Evolutionary conservation across 73 alveolate genomes (phyloP), one percentile per base, ranked within the genome.

Genomic region (Paramecium biaurelia): DNA sequence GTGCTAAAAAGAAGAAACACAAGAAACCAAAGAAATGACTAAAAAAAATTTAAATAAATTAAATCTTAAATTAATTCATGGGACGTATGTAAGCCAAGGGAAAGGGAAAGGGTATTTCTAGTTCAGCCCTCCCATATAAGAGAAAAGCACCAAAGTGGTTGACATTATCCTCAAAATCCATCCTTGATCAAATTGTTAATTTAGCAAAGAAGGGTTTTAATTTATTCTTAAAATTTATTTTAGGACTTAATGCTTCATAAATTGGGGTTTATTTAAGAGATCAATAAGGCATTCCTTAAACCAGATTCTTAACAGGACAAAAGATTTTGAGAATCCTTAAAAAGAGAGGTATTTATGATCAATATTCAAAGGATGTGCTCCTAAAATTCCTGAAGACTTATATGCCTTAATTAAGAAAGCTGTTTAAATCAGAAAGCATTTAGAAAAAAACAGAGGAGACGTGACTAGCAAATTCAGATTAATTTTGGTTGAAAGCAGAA

Each of bases 321-420:
- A 86, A 86, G 87, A 86, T 86, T 57, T 63, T 86, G 37, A 86
- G 93, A 86, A 86, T 86, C 70, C 87, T 86, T 49, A 86, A 86
- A 57, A 86, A 86, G 89, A 86, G 85, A 72, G 93, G 93, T 86
- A 32, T 21, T 12, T 35, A 21, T 32, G 5, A 67, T 23, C 20
- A 32, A 3, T 34, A 57, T 57, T 34, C n/a, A 10, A 24, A 84
- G 98, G 99, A 45, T 82, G 98, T 56, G 99, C 99, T 85, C 99
- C 99, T 26, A 96, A 92, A 86, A 97, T 98, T 94, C 99, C 99
- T 23, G 99, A 98, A 94, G 99, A 98, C 92, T 93, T 98, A 72
- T 98, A 98, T 96, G 97, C 97, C 94, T 93, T 98, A 95, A 98
- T 98, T 97, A 98, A 96, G 97, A 98, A 96, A 92, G 99, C 99